A percentile compares a stretch with the other conserved stretches of the same genome.
Evolutionary conservation across 2,329 filamentous ascomycete species (phyloP).

Genomic region (Westerdykella sp.): DNA sequence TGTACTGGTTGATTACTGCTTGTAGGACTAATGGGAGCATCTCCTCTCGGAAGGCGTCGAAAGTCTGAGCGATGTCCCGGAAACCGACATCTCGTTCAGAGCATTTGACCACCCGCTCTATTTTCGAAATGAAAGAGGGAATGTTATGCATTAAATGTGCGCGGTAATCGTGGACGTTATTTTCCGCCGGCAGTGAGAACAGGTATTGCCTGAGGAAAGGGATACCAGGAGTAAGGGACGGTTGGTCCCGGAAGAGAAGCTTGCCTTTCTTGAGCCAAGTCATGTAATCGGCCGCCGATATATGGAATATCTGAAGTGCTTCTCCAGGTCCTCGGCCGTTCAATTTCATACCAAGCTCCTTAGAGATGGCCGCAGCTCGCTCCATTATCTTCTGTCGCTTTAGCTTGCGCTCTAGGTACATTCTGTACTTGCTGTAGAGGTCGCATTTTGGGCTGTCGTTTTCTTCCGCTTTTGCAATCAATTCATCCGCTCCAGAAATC

Average conservation of each 20-base stretch:
- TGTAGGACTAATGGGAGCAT: constrained; percentile 2
- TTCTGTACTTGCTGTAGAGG: constrained; percentile 6
- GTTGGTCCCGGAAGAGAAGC: constrained; percentile 9
- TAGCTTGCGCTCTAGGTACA: constrained; percentile 8
- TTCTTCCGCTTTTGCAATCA: constrained; percentile 4
- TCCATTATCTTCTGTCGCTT: constrained; percentile 8
- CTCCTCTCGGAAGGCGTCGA: constrained; percentile 2
- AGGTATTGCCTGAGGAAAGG: constrained; percentile 12
- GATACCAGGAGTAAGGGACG: constrained; percentile 10
- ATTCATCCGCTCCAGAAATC: neutral
- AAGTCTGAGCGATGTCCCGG: constrained; percentile 9
- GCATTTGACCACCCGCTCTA: constrained; percentile 5
- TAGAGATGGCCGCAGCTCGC: constrained; percentile 6
- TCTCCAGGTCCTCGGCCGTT: constrained; percentile 1
- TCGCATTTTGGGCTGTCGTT: constrained; percentile 2
- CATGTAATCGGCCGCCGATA: constrained; percentile 16
- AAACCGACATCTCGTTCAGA: constrained; percentile 12
- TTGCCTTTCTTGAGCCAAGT: constrained; percentile 11
- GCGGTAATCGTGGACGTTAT: constrained; percentile 11
- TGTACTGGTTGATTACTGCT: neutral
- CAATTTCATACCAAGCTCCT: constrained; percentile 8
- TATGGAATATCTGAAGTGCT: constrained; percentile 7
- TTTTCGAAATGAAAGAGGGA: constrained; percentile 11
- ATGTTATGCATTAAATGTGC: constrained; percentile 6
- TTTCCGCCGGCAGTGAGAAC: constrained; percentile 8